Base-by-base conservation (phyloP, 2,329 filamentous ascomycete genomes). In the Sordariomycetes sp. region DNA sequence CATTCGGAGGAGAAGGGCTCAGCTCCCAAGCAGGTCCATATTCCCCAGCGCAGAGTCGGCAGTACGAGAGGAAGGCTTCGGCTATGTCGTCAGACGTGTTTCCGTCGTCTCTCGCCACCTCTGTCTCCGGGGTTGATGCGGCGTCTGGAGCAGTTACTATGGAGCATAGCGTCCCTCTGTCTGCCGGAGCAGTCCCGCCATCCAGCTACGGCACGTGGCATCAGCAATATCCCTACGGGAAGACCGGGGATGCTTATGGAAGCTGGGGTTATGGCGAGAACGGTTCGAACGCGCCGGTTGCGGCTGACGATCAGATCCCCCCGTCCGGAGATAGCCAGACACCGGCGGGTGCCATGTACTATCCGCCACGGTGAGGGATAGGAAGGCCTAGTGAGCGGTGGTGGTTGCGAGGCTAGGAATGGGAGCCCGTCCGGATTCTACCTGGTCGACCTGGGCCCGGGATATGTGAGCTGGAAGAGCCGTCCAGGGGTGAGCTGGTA, bases 1-100 rank as follows among this genome's bases (percentile, higher is more conserved):
- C 79, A 0, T 80, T 77, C 54, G 72, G 76, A 32, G 72, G 73
- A 50, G 78, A 79, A 20, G 66, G 67, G 40, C 64, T 72, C 58
- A 43, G 53, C 53, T 28, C 35, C 10, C 58, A 59, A n/a, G 24
- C 40, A 35, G 43, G 46, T 2, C 58, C 43, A 20, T 59, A 59
- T 14, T 20, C 58, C 18, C 28, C 58, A n/a, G 53, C 46, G 32
- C 14, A 53, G n/a, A 60, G 63, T 43, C 67, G 70, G n/a, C 62
- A 70, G 10, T 79, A 75, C 59, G 76, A 77, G 48, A 72, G 77
- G 60, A 76, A 73, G 54, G 63, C 67, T 4, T 73, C 74, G 11
- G 64, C 68, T 3, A 66, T 77, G 58, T 68, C 76, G 1, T 62
- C 69, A 6, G 76, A 76, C 11, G 69, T 78, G 57, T 80, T 79